These are phyloP conservation scores for Fusarium burgessii DNA, from an alignment of 2,329 filamentous ascomycete genomes.

Conservation along the genomic window DNA sequence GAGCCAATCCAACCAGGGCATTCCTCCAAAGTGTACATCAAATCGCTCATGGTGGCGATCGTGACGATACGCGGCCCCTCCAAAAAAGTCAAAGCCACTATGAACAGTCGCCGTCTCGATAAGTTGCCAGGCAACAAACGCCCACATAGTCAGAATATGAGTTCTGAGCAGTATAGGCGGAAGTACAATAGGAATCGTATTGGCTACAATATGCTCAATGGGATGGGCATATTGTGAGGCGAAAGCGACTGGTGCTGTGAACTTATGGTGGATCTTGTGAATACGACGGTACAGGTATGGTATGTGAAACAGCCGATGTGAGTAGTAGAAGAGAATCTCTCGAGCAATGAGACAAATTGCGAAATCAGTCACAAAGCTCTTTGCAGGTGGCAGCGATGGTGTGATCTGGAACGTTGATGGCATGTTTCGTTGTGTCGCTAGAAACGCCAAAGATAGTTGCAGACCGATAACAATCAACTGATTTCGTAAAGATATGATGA, in stretches of 20 bases:
- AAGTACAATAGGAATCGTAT: slow-evolving; percentile 63
- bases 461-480: slow-evolving; percentile 57
- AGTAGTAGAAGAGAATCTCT: slow-evolving; percentile 67
- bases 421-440: slow-evolving; percentile 13
- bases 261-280: slow-evolving; percentile 68
- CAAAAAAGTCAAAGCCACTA: slow-evolving; percentile 68
- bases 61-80: slow-evolving; percentile 61
- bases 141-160: slow-evolving; percentile 66
- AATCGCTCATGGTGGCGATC: slow-evolving; percentile 70
- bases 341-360: slow-evolving; percentile 56
- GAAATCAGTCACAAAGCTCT: slow-evolving; percentile 57
- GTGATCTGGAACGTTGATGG: slow-evolving; percentile 56
- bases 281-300: slow-evolving; percentile 61
- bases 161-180: slow-evolving; percentile 59
- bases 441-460: slow-evolving; percentile 39
- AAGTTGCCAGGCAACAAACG: slow-evolving; percentile 61
- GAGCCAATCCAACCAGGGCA: slow-evolving; percentile 66
- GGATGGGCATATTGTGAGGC: slow-evolving; percentile 69
- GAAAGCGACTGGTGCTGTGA: slow-evolving; percentile 66
- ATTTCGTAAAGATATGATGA: slow-evolving; percentile 60
- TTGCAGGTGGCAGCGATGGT: slow-evolving; percentile 50
- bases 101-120: slow-evolving; percentile 66
- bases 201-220: slow-evolving; percentile 66
- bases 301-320: slow-evolving; percentile 65
- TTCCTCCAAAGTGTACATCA: slow-evolving; percentile 64